These are phyloP conservation scores for Cyclostephanos tholiformis DNA, from an alignment of 108 stramenopile species.

Conservation along the genomic window DNA sequence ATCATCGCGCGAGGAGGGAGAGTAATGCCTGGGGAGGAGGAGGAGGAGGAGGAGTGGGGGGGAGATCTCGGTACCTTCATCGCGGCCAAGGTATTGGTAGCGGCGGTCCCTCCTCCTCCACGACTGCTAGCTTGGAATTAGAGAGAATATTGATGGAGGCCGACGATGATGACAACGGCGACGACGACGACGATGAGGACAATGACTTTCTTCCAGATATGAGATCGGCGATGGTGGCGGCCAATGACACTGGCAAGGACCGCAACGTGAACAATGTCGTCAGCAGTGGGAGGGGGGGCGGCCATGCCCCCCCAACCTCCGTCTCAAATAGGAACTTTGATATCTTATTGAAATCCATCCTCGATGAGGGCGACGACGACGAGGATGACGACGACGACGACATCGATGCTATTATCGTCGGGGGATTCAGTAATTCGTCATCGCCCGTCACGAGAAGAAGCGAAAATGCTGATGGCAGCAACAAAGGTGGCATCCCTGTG, in stretches of 20 bases:
- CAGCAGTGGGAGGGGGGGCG: not conserved
- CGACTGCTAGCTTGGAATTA: slow-evolving; percentile 54
- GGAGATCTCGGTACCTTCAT: not conserved
- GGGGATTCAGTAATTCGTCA: not conserved
- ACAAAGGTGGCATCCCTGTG: not conserved
- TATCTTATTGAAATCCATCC: slow-evolving; percentile 63
- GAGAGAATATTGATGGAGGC: slow-evolving; percentile 78
- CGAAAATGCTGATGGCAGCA: slow-evolving; percentile 11
- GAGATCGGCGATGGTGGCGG: not conserved
- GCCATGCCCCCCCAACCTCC: not conserved
- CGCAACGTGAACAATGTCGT: not conserved
- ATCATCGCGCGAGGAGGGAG: not conserved
- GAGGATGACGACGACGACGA: slow-evolving; percentile 27
- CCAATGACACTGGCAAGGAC: not conserved
- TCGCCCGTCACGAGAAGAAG: slow-evolving; percentile 1
- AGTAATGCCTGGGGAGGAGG: not conserved
- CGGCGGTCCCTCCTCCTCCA: not conserved
- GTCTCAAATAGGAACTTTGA: slow-evolving; percentile 56
- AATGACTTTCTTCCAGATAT: not conserved
- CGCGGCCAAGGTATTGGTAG: not conserved
- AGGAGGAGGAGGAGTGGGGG: too few relatives aligned
- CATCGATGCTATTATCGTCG: not conserved
- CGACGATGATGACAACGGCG: slow-evolving; percentile 42
- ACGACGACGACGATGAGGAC: slow-evolving; percentile 28
- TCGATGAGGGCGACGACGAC: slow-evolving; percentile 66